Evolutionary conservation across 106 monocot genomes (phyloP), one percentile per base, ranked within the genome.

Genomic region (Allium cepa): DNA sequence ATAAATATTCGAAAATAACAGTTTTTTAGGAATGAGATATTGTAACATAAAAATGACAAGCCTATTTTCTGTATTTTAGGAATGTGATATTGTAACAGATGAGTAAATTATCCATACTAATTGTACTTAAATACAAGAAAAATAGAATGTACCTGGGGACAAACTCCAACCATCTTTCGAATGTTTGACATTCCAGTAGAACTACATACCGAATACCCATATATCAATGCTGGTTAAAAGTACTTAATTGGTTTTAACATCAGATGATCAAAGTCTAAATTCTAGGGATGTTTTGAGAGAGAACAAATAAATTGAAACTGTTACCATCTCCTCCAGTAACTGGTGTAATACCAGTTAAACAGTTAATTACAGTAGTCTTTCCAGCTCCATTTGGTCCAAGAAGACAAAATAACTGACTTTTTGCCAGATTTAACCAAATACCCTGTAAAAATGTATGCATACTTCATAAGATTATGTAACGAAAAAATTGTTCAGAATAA

Each of bases 311-410:
- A 36, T 36, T 36, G 36, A 36, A 36, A 36, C 36, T 4, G 3
- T 58, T 81, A 96, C 91, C 91, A 84, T 96, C 95, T 80, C 91
- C 95, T 49, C 76, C 77, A 60, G 91, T 86, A 50, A 96, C 80
- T 52, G 95, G 95, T 56, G 91, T 91, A 72, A 91, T 81, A 57
- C 95, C 95, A 69, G 91, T 95, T 67, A 95, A 69, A 78, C 95
- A 96, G 53, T 82, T 96, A 57, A 96, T 96, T 10, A 73, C 74
- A 66, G 95, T 96, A 61, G 91, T 96, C 76, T 96, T 96, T 26
- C 95, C 95, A 26, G 95, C 95, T 73, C 95, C 95, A 78, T 96
- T 96, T 56, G 91, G 91, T 52, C 95, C 91, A 63, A 91, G 91
- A 79, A 96, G 83, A 74, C 95, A 96, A 82, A 96, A 96, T 53